phyloP scores from a whole-genome alignment of 805 yeast genomes.

The Grigorovia transvaalensis region DNA sequence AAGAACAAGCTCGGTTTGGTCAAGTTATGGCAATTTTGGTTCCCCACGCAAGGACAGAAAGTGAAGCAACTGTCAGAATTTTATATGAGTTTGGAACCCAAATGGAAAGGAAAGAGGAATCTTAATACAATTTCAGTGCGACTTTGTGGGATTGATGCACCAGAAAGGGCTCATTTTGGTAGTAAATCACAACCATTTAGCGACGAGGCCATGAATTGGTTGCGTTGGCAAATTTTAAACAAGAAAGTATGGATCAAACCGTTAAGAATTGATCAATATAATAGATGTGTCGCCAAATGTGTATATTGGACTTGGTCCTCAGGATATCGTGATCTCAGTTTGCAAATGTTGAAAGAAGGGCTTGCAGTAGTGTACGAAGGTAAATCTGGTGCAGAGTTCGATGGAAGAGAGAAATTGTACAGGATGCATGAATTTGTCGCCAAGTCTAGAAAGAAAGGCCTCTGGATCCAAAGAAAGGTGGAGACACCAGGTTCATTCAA shows the following conservation, averaged over 20 bases:
- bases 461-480: constrained; percentile 52
- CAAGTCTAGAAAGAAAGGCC: constrained; percentile 44
- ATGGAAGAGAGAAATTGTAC: constrained; percentile 57
- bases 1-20: not conserved
- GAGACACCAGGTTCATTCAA: constrained; percentile 78
- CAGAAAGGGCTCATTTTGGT: constrained; percentile 91
- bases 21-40: not conserved
- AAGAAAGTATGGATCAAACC: constrained; percentile 67
- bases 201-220: constrained; percentile 76
- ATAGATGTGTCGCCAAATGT: constrained; percentile 75
- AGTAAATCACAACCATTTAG: constrained; percentile 83
- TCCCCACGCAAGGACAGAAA: not conserved
- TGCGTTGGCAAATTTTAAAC: constrained; percentile 55
- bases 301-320: constrained; percentile 43
- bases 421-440: constrained; percentile 52
- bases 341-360: constrained; percentile 77
- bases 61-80: constrained; percentile 9
- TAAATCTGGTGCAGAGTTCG: constrained; percentile 73
- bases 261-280: constrained; percentile 76
- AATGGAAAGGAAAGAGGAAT: constrained; percentile 23
- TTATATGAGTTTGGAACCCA: constrained; percentile 19
- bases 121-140: constrained; percentile 62
- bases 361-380: constrained; percentile 85
- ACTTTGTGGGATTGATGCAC: constrained; percentile 92
- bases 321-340: constrained; percentile 71